These are phyloP conservation scores for Myriosclerotinia scirpicola DNA, from an alignment of 2,329 filamentous ascomycete species.

Conservation along the genomic window DNA sequence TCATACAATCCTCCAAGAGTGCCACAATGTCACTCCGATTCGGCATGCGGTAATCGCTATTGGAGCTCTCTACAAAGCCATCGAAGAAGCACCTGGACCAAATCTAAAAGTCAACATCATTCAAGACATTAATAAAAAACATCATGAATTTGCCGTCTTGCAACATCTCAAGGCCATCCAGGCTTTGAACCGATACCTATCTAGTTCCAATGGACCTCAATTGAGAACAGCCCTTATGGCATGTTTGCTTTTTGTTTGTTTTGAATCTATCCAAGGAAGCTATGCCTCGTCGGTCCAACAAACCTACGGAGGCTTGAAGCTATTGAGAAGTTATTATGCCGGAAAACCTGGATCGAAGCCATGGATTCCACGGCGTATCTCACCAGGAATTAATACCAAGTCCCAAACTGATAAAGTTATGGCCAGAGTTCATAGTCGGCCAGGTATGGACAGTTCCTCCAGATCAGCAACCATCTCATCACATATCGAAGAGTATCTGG, in stretches of 20 bases:
- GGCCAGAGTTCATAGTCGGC: constrained; percentile 27
- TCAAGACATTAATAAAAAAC: constrained; percentile 47
- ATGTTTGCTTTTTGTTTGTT: constrained; percentile 39
- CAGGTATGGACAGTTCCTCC: constrained; percentile 29
- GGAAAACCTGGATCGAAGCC: constrained; percentile 31
- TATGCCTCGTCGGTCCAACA: constrained; percentile 60
- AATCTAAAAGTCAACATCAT: constrained; percentile 40
- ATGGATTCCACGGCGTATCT: constrained; percentile 27
- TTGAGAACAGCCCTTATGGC: constrained; percentile 42
- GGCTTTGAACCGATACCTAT: constrained; percentile 49
- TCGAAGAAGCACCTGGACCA: constrained; percentile 46
- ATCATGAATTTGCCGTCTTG: constrained; percentile 60
- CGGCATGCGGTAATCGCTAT: constrained; percentile 66
- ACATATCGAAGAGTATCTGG: constrained; percentile 35
- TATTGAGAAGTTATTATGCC: constrained; percentile 49
- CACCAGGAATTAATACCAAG: constrained; percentile 12
- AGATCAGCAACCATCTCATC: constrained; percentile 28
- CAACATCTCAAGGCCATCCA: constrained; percentile 59
- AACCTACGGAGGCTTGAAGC: constrained; percentile 57
- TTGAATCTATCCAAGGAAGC: constrained; percentile 44
- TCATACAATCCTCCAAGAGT: constrained; percentile 60
- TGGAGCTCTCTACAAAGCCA: constrained; percentile 63
- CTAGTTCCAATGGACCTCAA: constrained; percentile 46
- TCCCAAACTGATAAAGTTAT: constrained; percentile 23
- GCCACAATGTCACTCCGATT: constrained; percentile 59